phyloP scores from a whole-genome alignment of 768 basidiomycete genomes.

The Mrakia frigida region DNA sequence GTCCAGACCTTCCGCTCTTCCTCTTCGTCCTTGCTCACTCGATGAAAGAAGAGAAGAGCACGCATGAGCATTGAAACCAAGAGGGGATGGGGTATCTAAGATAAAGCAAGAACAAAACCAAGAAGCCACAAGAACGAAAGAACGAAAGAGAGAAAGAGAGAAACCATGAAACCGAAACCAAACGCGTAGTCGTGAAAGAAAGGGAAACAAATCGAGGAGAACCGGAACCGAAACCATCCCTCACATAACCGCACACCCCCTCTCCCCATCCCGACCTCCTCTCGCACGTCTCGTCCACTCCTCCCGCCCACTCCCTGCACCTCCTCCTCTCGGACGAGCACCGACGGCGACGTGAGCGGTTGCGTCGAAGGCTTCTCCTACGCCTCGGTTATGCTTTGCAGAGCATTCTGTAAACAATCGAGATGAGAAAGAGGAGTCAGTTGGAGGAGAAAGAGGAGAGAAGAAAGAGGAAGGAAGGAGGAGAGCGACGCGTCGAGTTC shows the following conservation, averaged over 20 bases:
- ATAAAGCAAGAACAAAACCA: no score
- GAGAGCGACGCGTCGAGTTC: neutral
- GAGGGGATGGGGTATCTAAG: no score
- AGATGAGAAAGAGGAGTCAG: neutral
- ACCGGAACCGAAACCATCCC: neutral
- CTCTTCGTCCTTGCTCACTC: no score
- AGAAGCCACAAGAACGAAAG: neutral
- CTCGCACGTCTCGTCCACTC: neutral
- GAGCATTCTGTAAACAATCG: conserved; percentile 4
- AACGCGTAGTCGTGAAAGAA: neutral
- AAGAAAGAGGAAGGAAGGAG: neutral
- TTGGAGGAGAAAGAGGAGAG: neutral
- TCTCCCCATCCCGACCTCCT: neutral
- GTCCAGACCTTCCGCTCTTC: no score
- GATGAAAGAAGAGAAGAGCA: neutral
- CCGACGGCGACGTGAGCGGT: conserved; percentile 11
- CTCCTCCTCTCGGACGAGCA: conserved; percentile 8
- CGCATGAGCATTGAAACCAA: neutral
- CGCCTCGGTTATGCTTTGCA: conserved; percentile 25
- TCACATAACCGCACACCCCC: neutral
- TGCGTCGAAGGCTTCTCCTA: conserved; percentile 22
- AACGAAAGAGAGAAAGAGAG: neutral
- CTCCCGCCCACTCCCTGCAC: neutral
- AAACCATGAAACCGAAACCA: neutral
- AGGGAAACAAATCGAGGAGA: neutral